Conservation (phyloP, 2,329 filamentous ascomycete genomes). For the Hypoxylon rubiginosum region DNA sequence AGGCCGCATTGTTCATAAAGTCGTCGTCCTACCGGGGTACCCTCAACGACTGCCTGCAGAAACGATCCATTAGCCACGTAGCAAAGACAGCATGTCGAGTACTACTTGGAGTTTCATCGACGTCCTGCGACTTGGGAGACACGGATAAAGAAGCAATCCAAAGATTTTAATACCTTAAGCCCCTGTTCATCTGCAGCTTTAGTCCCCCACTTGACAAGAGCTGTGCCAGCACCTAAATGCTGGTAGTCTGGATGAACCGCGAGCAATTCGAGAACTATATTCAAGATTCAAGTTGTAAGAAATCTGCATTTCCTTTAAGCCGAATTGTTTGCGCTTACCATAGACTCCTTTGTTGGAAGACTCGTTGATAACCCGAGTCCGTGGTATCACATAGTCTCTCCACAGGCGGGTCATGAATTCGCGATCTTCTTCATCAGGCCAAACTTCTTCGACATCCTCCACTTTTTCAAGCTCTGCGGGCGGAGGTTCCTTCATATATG, state of each 20-base stretch:
- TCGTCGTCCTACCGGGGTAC: constrained; percentile 38
- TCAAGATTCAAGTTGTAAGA: not conserved
- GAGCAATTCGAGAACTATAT: constrained; percentile 45
- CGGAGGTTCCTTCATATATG: constrained; percentile 42
- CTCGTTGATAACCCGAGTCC: constrained; percentile 31
- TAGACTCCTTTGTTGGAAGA: constrained; percentile 40
- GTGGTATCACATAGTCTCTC: constrained; percentile 42
- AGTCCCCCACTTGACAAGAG: constrained; percentile 46
- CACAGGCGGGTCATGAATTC: constrained; percentile 44
- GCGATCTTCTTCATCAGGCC: constrained; percentile 42
- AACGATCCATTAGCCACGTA: constrained; percentile 7
- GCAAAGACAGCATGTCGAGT: not conserved
- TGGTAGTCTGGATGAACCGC: constrained; percentile 44
- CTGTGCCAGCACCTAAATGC: constrained; percentile 40
- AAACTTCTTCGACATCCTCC: constrained; percentile 40
- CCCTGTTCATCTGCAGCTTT: constrained; percentile 36
- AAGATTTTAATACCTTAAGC: constrained; percentile 30
- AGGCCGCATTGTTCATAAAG: constrained; percentile 46
- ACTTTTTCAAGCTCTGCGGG: constrained; percentile 37
- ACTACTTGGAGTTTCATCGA: not conserved
- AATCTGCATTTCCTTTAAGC: not conserved
- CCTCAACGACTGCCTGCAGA: constrained; percentile 43
- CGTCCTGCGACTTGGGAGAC: not conserved
- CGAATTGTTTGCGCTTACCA: constrained; percentile 27
- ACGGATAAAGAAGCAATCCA: not conserved